Evolutionary conservation across 306 rosid species (phyloP).

Genomic region (Trifolium repens): DNA sequence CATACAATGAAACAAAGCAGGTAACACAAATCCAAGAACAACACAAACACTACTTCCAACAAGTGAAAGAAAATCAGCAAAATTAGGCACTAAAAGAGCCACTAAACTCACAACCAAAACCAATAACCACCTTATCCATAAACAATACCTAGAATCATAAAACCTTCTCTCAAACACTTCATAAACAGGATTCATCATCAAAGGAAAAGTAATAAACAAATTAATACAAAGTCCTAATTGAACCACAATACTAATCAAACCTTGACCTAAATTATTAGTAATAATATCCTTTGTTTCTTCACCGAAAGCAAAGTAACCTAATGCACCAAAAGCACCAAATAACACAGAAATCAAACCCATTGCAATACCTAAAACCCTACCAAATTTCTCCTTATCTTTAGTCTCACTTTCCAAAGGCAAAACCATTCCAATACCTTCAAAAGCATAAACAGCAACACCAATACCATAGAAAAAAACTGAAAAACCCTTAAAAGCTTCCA

Average conservation of each 20-base stretch:
- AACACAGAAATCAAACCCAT: constrained; percentile 63
- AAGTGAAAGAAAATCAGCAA: constrained; percentile 74
- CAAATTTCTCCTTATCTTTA: constrained; percentile 65
- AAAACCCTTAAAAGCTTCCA: constrained; percentile 63
- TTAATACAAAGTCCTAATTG: constrained; percentile 69
- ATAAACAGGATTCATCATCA: constrained; percentile 87
- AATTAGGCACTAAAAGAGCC: constrained; percentile 77
- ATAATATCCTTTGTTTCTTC: constrained; percentile 73
- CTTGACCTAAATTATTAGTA: constrained; percentile 69
- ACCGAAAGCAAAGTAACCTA: constrained; percentile 83
- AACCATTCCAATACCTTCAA: constrained; percentile 77
- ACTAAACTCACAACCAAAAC: constrained; percentile 63
- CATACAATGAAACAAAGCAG: constrained; percentile 67
- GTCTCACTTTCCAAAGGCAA: constrained; percentile 71
- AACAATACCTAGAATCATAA: constrained; percentile 54
- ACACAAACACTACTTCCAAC: constrained; percentile 80
- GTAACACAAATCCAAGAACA: constrained; percentile 67
- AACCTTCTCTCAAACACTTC: constrained; percentile 74
- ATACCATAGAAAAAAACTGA: constrained; percentile 67
- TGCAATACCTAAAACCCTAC: constrained; percentile 54
- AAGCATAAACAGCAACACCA: constrained; percentile 79
- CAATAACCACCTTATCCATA: constrained; percentile 76
- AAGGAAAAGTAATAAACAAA: constrained; percentile 66
- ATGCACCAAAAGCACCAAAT: constrained; percentile 66
- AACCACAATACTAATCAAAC: constrained; percentile 58